Base-by-base conservation (phyloP, 495 filamentous ascomycete species). In the Aspergillus bridgeri region DNA sequence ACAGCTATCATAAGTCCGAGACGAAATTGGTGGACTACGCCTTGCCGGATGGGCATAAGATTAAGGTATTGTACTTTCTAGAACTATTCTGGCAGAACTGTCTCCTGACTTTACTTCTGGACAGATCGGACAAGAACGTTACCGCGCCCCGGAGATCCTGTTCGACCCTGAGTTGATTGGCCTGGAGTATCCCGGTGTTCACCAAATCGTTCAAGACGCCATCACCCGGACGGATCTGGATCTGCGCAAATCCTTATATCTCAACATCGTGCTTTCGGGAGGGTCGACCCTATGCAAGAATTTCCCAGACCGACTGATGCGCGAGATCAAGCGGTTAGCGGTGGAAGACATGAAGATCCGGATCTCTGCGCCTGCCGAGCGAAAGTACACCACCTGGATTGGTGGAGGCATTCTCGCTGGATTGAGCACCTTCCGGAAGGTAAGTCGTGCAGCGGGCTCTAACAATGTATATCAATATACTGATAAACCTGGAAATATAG, bases 301-400 rank as follows among this genome's bases (percentile, higher is more conserved):
- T 46, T 99, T 99, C 72, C 93, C 93, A n/a, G 92, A 98, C 69
- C 83, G 94, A 18, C 73, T 99, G 62, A 80, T 98, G 68, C 85
- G 86, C 59, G 94, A 99, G 73, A 89, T 99, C 60, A 93, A 96
- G 73, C 80, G 87, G 60, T 76, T 98, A 21, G 93, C 94, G 11
- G 91, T 96, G 53, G 96, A 96, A 77, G 94, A 99, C 66, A 99
- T 96, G 95, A 86, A 91, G 64, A 97, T 99, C 70, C 94, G 96
- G 75, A 99, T 99, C 58, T 96, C 95, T 72, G 94, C 94, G 22
- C 94, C 94, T 54, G 91, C 95, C 2, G 94, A 99, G 77, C 83
- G 94, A 56, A 96, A 97, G 73, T 99, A 98, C 75, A 96, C 89
- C 56, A 97, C 90, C 23, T 99, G 94, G 94, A 98, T 97, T 67